A percentile compares a stretch with the other conserved stretches of the same genome.
Evolutionary conservation across 495 filamentous ascomycete genomes (phyloP).

Genomic region (Viridothelium virens): DNA sequence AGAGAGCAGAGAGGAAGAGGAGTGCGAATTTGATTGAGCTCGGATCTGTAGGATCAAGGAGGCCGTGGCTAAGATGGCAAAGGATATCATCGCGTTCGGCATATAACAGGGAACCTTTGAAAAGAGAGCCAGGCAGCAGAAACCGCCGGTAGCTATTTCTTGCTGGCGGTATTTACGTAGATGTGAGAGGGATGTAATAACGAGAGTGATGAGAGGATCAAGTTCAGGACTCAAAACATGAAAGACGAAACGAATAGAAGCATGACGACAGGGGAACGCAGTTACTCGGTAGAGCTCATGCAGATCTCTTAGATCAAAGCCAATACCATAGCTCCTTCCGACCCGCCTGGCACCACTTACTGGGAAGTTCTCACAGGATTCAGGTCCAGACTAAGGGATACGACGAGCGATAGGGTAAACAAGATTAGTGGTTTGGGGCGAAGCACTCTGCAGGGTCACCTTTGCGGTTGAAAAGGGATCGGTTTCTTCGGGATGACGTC

Average conservation of each 20-base stretch:
- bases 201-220: background rate
- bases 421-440: too few relatives aligned
- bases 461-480: background rate
- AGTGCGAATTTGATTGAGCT: background rate
- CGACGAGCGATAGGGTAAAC: too few relatives aligned
- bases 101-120: background rate
- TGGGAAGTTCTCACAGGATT: too few relatives aligned
- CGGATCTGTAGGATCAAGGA: background rate
- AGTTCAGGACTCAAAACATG: background rate
- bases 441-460: too few relatives aligned
- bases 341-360: too few relatives aligned
- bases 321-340: background rate
- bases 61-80: background rate
- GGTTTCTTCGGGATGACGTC: conserved; percentile 8
- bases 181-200: background rate
- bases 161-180: background rate
- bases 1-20: background rate
- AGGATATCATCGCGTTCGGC: background rate
- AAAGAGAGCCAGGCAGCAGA: background rate
- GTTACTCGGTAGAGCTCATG: background rate
- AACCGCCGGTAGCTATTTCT: background rate
- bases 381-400: too few relatives aligned
- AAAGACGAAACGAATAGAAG: background rate
- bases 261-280: background rate
- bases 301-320: conserved; percentile 1